Conservation (phyloP, 495 filamentous ascomycete species). For the Penicillium daleae region DNA sequence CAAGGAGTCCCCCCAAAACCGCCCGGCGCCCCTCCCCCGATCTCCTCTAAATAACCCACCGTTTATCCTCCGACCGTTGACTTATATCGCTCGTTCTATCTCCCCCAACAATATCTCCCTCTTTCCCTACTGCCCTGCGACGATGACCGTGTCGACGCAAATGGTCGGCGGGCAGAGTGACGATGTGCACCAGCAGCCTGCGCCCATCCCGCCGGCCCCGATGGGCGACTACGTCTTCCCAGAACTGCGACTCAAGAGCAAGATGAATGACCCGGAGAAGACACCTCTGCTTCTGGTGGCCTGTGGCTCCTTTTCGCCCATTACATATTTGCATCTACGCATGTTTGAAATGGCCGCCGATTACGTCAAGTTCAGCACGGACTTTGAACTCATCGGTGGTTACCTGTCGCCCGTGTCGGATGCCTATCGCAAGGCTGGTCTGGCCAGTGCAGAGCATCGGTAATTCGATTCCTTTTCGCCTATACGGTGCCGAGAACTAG, state of each 20-base stretch:
- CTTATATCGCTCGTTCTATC: neutral
- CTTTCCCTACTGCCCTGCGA: constrained; percentile 2
- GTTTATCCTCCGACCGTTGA: constrained; percentile 3
- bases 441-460: constrained; percentile 77
- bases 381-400: constrained; percentile 84
- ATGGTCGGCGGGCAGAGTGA: constrained; percentile 37
- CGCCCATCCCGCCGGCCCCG: constrained; percentile 31
- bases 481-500: neutral
- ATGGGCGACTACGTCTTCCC: constrained; percentile 74
- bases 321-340: constrained; percentile 83
- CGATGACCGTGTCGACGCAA: constrained; percentile 34
- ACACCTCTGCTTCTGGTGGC: constrained; percentile 83
- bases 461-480: constrained; percentile 30
- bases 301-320: constrained; percentile 86
- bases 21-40: neutral
- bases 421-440: constrained; percentile 87
- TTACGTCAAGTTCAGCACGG: constrained; percentile 77
- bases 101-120: neutral
- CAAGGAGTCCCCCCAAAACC: constrained; percentile 1
- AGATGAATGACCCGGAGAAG: constrained; percentile 68
- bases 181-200: constrained; percentile 33
- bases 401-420: constrained; percentile 82
- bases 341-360: constrained; percentile 94
- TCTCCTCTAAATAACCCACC: constrained; percentile 4
- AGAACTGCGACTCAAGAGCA: constrained; percentile 64